Evolutionary conservation across 257 asterid genomes (phyloP), one percentile per base, ranked within the genome.

Genomic region (Solanum ahanhuiri): DNA sequence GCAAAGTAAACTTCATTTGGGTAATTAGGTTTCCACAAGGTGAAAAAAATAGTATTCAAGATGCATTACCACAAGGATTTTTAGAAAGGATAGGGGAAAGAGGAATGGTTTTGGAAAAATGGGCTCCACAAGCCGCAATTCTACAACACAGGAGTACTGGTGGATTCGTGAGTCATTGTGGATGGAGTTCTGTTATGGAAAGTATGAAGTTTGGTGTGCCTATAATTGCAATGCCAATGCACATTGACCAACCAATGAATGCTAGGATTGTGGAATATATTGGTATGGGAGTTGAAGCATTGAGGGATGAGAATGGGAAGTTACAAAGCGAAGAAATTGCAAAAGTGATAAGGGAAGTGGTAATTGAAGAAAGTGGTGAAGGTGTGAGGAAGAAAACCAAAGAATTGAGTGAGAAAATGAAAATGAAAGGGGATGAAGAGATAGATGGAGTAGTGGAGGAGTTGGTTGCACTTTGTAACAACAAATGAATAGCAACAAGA

Each of bases 1-100:
- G 91, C 84, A 86, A 85, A 1, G 85, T 90, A 66, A 89, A 88
- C 45, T 91, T 92, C 87, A 90, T 92, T n/a, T 91, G 93, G 94
- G 93, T 89, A 3, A 69, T 91, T 17, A 91, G 95, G 89, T 91
- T 90, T 76, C 94, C 93, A 28, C 86, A 43, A 30, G 91, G 89
- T 3, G 87, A 83, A 77, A 31, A 30, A 30, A 41, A 12, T 1
- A 73, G 34, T 4, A 69, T 86, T 63, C 70, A 83, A 85, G 91
- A 88, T 17, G 82, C 85, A 41, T 64, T 91, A 1, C 89, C 91
- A 0, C 85, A 86, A 9, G 93, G 93, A 10, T 89, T 89, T 81
- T 28, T 85, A 30, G 87, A 81, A 8, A 51, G 91, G 45, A 70
- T 89, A 3, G 28, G 58, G 63, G 87, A 51, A 1, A 88, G 87